Base-by-base conservation (phyloP, 345 rosid species). In the Syzygium jambos region DNA sequence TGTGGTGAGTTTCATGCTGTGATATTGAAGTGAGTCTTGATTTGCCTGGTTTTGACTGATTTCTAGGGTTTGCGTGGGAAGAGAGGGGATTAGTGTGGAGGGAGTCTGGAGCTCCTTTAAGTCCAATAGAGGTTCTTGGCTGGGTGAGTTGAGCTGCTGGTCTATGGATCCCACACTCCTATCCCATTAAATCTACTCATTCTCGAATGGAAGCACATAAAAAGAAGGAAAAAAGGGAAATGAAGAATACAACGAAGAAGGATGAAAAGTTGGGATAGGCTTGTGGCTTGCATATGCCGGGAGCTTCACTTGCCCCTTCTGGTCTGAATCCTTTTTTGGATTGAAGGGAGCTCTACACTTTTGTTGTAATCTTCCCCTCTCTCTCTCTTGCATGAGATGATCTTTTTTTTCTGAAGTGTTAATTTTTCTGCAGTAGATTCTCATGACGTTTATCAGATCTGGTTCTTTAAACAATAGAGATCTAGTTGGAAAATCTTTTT, bases 281-380 rank as follows among this genome's bases (percentile, higher is more conserved):
- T 68, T 93, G 93, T 88, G 99, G 99, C 93, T 93, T 95, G 93
- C 99, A 93, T 96, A 95, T 93, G 93, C 92, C 92, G 90, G 98
- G 98, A 95, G 99, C 96, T 94, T 87, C 88, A 91, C 86, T 91
- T 90, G 61, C 93, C 91, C 85, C 2, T 43, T 84, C 21, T 13
- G 56, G 86, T 52, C 92, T 91, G 68, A 92, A 92, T 93, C 95
- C 93, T 93, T 92, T 84, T 95, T 96, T 96, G 98, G 98, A 96
- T 95, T 96, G 98, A 95, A 96, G 97, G 99, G 99, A 96, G 97
- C 97, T 96, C 99, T 93, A 93, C 87, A 52, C 65, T 51, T 52
- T 9, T 49, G 63, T 29, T 21, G 10, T 30, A n/a, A 16, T 65
- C 78, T 65, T 4, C 78, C 41, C 7, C 41, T n/a, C 77, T 65